Evolutionary conservation across 2,329 filamentous ascomycete species (phyloP).

Genomic region (Tolypocladium capitatum): DNA sequence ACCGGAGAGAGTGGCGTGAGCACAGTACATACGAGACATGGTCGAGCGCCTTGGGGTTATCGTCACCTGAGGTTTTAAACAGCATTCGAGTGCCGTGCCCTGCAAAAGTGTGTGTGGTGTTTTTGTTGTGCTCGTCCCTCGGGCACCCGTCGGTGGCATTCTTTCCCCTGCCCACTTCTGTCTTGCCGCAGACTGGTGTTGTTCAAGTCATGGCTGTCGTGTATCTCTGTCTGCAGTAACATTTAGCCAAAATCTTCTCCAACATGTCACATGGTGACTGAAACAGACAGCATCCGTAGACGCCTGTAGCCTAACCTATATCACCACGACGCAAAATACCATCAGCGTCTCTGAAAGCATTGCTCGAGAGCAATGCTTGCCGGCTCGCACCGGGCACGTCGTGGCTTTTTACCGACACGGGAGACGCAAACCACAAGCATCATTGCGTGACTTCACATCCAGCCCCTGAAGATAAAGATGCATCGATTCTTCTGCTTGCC

Average conservation of each 20-base stretch:
- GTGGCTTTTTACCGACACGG: background rate
- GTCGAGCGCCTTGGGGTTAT: background rate
- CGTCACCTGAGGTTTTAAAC: background rate
- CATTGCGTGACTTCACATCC: background rate
- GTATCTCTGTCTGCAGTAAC: too few relatives aligned
- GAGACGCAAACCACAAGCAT: background rate
- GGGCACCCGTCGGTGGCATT: background rate
- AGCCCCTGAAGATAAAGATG: too few relatives aligned
- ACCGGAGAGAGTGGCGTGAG: background rate
- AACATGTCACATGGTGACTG: background rate
- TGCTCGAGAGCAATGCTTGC: too few relatives aligned
- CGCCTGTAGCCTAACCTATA: background rate
- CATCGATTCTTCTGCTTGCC: background rate
- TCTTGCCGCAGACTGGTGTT: too few relatives aligned
- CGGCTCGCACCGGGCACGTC: background rate
- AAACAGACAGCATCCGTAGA: background rate
- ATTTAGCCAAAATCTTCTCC: too few relatives aligned
- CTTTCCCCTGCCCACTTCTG: too few relatives aligned
- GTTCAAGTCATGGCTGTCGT: too few relatives aligned
- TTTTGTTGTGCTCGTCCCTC: background rate
- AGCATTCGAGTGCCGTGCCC: background rate
- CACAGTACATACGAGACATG: background rate
- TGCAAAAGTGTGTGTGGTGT: background rate
- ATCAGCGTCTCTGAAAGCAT: background rate
- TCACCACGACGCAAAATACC: background rate